Evolutionary conservation across 768 basidiomycete species (phyloP).

Genomic region (Collybia mongolica): DNA sequence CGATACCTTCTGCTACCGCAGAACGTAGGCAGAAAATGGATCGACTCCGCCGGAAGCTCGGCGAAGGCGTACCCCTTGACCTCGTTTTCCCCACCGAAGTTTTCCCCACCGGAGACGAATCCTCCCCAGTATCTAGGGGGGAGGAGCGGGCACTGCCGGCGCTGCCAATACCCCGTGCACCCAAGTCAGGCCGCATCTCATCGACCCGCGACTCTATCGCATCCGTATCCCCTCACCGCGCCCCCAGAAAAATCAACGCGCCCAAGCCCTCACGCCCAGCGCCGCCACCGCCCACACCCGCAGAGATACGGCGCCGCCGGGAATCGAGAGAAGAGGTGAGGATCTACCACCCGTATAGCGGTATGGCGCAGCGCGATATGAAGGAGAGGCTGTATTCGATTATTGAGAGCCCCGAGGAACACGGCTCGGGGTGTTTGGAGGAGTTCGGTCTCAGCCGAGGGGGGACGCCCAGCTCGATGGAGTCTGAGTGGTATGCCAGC

Average conservation of each 20-base stretch:
- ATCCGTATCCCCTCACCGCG: not conserved
- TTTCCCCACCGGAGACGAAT: slow-evolving; percentile 36
- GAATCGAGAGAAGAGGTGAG: not conserved
- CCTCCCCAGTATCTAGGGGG: not conserved
- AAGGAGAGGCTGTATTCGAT: slow-evolving; percentile 26
- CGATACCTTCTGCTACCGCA: slow-evolving; percentile 37
- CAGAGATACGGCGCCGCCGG: not conserved
- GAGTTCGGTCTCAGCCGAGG: slow-evolving; percentile 20
- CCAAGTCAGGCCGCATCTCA: not conserved
- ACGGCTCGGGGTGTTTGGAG: slow-evolving; percentile 21
- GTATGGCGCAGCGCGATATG: not conserved
- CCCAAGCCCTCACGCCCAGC: not conserved
- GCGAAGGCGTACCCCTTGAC: slow-evolving; percentile 58
- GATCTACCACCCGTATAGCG: not conserved
- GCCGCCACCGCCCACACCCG: not conserved
- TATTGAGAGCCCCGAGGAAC: slow-evolving; percentile 34
- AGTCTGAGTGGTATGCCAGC: slow-evolving; percentile 13
- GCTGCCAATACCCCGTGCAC: not conserved
- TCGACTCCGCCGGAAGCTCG: slow-evolving; percentile 57
- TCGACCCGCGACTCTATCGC: slow-evolving; percentile 1
- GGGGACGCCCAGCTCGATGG: slow-evolving; percentile 8
- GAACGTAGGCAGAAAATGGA: slow-evolving; percentile 61
- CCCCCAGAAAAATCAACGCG: not conserved
- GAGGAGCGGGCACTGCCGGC: not conserved
- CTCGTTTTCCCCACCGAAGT: slow-evolving; percentile 56